These are phyloP conservation scores for Mimosa bimucronata DNA, from an alignment of 306 rosid genomes.

Conservation along the genomic window DNA sequence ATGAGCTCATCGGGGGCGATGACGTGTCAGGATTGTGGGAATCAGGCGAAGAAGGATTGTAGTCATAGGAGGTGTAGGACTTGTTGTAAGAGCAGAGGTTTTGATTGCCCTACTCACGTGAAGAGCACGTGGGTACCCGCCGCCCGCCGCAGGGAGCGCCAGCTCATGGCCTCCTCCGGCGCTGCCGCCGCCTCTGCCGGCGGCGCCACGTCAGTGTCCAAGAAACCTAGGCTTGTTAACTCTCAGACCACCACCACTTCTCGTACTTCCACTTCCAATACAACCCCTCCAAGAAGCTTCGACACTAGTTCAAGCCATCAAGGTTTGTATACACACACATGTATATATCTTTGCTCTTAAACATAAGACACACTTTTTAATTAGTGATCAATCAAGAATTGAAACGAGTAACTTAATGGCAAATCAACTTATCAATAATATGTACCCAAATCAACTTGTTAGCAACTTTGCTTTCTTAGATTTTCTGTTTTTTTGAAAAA, in stretches of 20 bases:
- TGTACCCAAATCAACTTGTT: no score
- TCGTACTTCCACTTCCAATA: slow-evolving; percentile 88
- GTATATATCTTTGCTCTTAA: no score
- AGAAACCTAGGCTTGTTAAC: slow-evolving; percentile 76
- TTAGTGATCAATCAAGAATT: no score
- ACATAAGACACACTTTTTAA: no score
- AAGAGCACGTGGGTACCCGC: slow-evolving; percentile 99
- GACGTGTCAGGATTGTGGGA: slow-evolving; percentile 69
- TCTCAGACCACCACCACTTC: slow-evolving; percentile 82
- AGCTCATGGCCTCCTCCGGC: slow-evolving; percentile 49
- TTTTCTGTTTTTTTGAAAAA: no score
- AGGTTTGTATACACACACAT: slow-evolving; percentile 49
- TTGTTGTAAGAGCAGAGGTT: slow-evolving; percentile 92
- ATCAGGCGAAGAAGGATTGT: slow-evolving; percentile 96
- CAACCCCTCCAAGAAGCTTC: slow-evolving; percentile 94
- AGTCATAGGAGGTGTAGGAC: slow-evolving; percentile 81
- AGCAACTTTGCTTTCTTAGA: no score
- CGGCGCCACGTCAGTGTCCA: slow-evolving; percentile 65
- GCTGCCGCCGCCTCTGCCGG: background rate
- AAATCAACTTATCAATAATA: no score
- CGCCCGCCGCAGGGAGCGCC: slow-evolving; percentile 86
- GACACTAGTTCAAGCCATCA: slow-evolving; percentile 93
- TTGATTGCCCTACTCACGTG: slow-evolving; percentile 86
- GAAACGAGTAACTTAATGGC: no score
- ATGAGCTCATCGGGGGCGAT: background rate